These are phyloP conservation scores for Barnettozyma salicaria DNA, from an alignment of 805 yeast genomes.

Conservation along the genomic window DNA sequence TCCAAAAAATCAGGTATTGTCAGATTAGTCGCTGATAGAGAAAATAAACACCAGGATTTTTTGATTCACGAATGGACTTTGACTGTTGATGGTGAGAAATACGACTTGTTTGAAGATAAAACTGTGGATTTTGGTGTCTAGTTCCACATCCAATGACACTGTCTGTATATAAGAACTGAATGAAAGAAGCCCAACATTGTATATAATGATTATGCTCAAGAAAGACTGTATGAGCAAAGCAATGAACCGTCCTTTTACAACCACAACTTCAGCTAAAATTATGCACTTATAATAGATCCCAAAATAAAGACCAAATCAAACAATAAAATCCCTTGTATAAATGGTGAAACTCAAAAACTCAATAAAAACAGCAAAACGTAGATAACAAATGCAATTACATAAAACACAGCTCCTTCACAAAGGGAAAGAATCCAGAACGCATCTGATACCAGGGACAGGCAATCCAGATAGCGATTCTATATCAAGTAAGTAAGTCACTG, in stretches of 20 bases:
- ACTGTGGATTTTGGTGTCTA: slow-evolving; percentile 28
- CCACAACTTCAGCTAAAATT: neutral
- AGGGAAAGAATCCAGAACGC: no score
- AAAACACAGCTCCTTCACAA: no score
- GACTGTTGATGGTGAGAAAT: slow-evolving; percentile 37
- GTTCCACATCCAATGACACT: neutral
- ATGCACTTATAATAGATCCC: neutral
- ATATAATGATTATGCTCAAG: no score
- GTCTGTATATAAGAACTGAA: neutral
- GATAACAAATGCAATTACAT: no score
- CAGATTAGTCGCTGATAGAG: slow-evolving; percentile 65
- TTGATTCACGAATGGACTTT: slow-evolving; percentile 59
- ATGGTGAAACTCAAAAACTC: neutral
- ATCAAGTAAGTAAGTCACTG: slow-evolving; percentile 2
- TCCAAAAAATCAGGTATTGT: slow-evolving; percentile 50
- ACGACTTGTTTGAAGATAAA: slow-evolving; percentile 47
- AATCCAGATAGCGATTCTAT: no score
- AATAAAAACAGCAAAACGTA: neutral
- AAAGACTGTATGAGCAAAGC: no score
- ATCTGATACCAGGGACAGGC: no score
- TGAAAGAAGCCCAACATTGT: neutral
- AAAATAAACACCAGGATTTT: slow-evolving; percentile 50
- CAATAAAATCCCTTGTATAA: no score
- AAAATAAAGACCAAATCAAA: neutral
- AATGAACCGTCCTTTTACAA: neutral